These are phyloP conservation scores for Whalleya microplaca DNA, from an alignment of 2,329 filamentous ascomycete species.

Conservation along the genomic window DNA sequence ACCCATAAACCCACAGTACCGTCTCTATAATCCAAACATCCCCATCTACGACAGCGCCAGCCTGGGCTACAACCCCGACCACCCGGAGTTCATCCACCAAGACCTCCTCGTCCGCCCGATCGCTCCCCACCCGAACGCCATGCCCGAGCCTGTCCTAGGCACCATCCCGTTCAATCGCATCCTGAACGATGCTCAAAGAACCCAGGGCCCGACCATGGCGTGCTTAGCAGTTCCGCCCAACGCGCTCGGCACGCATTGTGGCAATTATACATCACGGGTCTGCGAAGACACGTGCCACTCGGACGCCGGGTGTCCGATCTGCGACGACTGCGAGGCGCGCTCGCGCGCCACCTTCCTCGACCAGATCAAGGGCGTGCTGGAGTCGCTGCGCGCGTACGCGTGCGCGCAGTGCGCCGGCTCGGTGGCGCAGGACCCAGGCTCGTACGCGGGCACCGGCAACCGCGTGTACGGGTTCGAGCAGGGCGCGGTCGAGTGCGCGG, in stretches of 20 bases:
- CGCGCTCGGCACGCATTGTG: slow-evolving; percentile 1
- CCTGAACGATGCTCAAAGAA: neutral
- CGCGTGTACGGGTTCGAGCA: slow-evolving; percentile 35
- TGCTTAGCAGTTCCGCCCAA: neutral
- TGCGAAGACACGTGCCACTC: slow-evolving; percentile 29
- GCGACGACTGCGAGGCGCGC: slow-evolving; percentile 32
- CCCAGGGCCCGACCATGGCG: neutral
- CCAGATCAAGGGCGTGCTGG: slow-evolving; percentile 11
- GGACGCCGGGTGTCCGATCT: slow-evolving; percentile 12
- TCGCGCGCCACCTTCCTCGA: slow-evolving; percentile 24
- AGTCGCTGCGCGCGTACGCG: slow-evolving; percentile 39
- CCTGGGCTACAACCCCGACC: neutral
- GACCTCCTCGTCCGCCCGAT: neutral
- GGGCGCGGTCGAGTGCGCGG: neutral
- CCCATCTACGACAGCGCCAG: neutral
- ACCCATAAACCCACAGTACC: neutral
- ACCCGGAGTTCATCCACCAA: neutral
- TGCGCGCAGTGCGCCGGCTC: slow-evolving; percentile 37
- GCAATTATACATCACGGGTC: neutral
- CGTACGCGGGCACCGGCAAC: slow-evolving; percentile 16
- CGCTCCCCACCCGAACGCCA: slow-evolving; percentile 10
- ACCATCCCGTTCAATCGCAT: slow-evolving; percentile 2
- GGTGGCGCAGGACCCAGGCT: neutral
- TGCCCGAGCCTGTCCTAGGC: neutral
- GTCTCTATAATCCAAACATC: neutral